Evolutionary conservation across 2,329 filamentous ascomycete genomes (phyloP), one percentile per base, ranked within the genome.

Genomic region (Aureobasidium sp.): DNA sequence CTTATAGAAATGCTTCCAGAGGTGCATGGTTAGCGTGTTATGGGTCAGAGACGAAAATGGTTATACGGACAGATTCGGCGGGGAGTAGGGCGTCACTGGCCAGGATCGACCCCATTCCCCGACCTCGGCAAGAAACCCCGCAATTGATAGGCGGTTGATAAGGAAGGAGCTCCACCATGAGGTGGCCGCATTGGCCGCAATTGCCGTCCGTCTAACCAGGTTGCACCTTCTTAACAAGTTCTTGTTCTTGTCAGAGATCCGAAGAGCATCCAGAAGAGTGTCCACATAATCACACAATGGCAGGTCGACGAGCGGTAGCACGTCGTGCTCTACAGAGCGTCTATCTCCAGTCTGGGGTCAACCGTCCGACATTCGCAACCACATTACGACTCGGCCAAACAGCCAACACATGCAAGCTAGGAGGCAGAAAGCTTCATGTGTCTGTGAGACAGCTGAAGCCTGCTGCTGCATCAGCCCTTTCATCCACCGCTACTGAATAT

Each of bases 401-500:
- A 56, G 70, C 67, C 63, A 70, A 70, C 43, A 64, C 67, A 44
- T 75, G 68, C 69, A 74, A 74, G 65, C 74, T 73, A 26, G 77
- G 77, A 43, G 71, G 74, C 27, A 70, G 78, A 63, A 74, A 77
- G 65, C 72, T 86, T 44, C 82, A 86, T 71, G 81, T 80, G 57
- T 85, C 83, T 6, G 77, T 79, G 9, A 74, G 76, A 62, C 82
- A 84, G 63, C 73, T 84, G 41, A 73, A 72, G 65, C 73, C 76
- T 63, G 57, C 57, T 32, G 75, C 79, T 60, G 79, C 81, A 15
- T 78, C 79, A 44, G 77, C 79, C 43, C 78, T 79, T 56, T 75
- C 78, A 56, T 74, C 74, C 6, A 78, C 79, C n/a, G 73, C 80
- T 44, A 76, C 79, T 59, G 76, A 79, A 63, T 93, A 87, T 74